phyloP scores from a whole-genome alignment of 495 filamentous ascomycete species.

The Articulospora tetracladia region DNA sequence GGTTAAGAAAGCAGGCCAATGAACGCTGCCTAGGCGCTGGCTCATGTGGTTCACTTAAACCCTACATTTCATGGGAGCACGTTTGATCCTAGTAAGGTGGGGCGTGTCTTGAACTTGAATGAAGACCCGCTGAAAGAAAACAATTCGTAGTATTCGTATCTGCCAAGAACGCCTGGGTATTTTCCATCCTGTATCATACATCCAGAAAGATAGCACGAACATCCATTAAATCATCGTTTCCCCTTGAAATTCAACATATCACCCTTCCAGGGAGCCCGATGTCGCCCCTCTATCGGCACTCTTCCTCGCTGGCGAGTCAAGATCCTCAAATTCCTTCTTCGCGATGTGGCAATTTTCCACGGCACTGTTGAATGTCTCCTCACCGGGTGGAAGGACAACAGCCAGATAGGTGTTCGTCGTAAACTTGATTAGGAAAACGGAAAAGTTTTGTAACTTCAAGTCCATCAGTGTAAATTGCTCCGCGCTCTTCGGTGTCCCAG shows the following conservation, averaged over 20 bases:
- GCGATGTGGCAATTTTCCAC: constrained; percentile 86
- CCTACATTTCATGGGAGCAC: too few relatives aligned
- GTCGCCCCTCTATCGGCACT: constrained; percentile 29
- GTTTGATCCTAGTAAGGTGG: too few relatives aligned
- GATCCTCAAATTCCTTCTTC: constrained; percentile 65
- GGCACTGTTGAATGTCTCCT: constrained; percentile 82
- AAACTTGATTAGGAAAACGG: constrained; percentile 82
- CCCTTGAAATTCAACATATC: background rate
- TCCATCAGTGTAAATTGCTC: constrained; percentile 54
- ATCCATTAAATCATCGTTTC: background rate
- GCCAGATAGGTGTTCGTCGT: constrained; percentile 97
- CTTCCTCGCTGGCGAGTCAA: constrained; percentile 30
- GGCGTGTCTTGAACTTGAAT: too few relatives aligned
- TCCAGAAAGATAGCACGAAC: background rate
- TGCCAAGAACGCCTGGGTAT: constrained; percentile 16
- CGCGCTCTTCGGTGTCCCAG: constrained; percentile 48
- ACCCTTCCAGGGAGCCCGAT: background rate
- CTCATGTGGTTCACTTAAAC: too few relatives aligned
- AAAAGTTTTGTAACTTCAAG: constrained; percentile 60
- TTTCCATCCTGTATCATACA: constrained; percentile 10
- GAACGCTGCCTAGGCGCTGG: too few relatives aligned
- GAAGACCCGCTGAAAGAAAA: background rate
- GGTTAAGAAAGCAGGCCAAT: too few relatives aligned
- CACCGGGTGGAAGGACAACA: constrained; percentile 82
- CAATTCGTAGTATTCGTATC: background rate